Conservation (phyloP, 306 rosid genomes). For the Prosopis cineraria region DNA sequence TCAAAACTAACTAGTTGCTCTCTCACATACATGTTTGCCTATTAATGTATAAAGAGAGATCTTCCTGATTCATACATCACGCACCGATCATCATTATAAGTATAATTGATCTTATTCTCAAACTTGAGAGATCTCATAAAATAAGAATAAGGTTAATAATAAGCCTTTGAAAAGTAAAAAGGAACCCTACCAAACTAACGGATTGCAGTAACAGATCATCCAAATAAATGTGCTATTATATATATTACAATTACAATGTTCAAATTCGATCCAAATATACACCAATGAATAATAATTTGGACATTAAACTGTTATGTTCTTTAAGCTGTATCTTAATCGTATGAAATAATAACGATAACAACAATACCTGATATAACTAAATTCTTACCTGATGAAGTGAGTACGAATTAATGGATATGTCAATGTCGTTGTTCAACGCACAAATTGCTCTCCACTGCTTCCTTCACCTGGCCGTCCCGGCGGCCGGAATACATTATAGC, state of each 20-base stretch:
- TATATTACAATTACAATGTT: background rate
- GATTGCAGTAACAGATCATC: background rate
- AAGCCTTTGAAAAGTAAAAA: background rate
- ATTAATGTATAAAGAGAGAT: background rate
- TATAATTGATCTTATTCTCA: background rate
- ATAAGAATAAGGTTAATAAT: background rate
- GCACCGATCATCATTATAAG: background rate
- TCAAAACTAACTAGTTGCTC: background rate
- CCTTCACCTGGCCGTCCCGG: background rate
- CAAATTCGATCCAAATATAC: background rate
- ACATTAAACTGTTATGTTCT: background rate
- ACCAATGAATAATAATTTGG: background rate
- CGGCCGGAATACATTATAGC: conserved; percentile 43
- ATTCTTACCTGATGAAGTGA: no score
- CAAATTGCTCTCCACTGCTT: no score
- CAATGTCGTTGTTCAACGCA: no score
- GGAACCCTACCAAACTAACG: background rate
- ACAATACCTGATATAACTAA: no score
- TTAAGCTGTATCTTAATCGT: background rate
- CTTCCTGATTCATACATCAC: background rate
- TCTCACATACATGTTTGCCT: background rate
- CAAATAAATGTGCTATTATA: background rate
- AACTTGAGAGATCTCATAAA: background rate
- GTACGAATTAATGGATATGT: no score
- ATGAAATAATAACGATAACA: background rate